Evolutionary conservation across 306 rosid genomes (phyloP).

Genomic region (Lathyrus oleraceus): DNA sequence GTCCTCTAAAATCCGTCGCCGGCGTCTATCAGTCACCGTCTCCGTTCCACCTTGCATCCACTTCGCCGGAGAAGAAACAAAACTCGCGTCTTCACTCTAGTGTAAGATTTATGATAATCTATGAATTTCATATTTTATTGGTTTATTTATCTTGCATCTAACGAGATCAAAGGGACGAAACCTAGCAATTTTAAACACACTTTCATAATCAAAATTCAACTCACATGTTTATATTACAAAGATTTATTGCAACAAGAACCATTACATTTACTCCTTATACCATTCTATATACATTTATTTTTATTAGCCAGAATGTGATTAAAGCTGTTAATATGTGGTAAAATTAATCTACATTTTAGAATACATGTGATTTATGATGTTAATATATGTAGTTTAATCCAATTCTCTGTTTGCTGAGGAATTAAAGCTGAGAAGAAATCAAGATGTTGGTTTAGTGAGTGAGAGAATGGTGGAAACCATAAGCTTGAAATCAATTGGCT

Average conservation of each 20-base stretch:
- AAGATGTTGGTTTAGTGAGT: conserved; percentile 59
- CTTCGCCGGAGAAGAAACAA: no score
- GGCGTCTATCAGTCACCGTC: no score
- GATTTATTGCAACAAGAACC: background rate
- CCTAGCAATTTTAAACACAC: background rate
- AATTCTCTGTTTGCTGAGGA: conserved; percentile 28
- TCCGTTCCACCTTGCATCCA: no score
- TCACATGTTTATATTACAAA: conserved; percentile 1
- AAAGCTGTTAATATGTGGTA: conserved; percentile 21
- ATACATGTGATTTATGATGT: conserved; percentile 21
- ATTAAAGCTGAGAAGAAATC: conserved; percentile 30
- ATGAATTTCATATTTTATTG: background rate
- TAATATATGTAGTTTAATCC: conserved; percentile 26
- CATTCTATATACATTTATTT: conserved; percentile 4
- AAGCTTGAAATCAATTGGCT: conserved; percentile 91
- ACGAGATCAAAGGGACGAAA: background rate
- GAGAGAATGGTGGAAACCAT: conserved; percentile 98
- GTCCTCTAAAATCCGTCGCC: no score
- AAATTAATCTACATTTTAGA: conserved; percentile 27
- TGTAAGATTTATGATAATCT: background rate
- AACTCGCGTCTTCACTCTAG: no score
- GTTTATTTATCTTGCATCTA: conserved; percentile 3
- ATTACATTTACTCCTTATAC: background rate
- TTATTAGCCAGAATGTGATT: conserved; percentile 9
- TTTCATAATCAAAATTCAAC: conserved; percentile 9